Evolutionary conservation across 768 basidiomycete genomes (phyloP).

Genomic region (Boletus sp.): DNA sequence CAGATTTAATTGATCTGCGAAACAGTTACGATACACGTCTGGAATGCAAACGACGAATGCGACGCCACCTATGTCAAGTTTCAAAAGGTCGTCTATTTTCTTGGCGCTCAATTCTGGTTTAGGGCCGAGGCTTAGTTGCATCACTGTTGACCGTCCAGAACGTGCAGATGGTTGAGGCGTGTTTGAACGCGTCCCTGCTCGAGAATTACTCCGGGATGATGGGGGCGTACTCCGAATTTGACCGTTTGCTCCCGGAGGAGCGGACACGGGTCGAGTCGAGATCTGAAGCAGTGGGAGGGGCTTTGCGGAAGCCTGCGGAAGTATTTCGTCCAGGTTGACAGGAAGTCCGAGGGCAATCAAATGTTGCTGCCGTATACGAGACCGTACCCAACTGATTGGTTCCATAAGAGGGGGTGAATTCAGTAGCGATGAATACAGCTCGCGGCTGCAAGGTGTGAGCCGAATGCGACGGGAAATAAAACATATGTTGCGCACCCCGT

Average conservation of each 20-base stretch:
- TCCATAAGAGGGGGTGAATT: conserved; percentile 72
- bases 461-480: conserved; percentile 22
- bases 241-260: conserved; percentile 62
- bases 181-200: conserved; percentile 49
- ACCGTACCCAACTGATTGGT: conserved; percentile 93
- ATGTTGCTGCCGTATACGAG: conserved; percentile 86
- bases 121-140: conserved; percentile 61
- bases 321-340: conserved; percentile 91
- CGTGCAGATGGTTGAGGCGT: conserved; percentile 43
- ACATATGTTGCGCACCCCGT: conserved; percentile 57
- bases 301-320: conserved; percentile 64
- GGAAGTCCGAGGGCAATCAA: conserved; percentile 90
- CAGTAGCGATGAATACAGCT: conserved; percentile 70
- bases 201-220: conserved; percentile 43
- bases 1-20: conserved; percentile 66
- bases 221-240: conserved; percentile 27
- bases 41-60: background rate
- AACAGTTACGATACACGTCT: conserved; percentile 5
- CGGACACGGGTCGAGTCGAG: conserved; percentile 76
- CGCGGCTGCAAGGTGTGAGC: conserved; percentile 53
- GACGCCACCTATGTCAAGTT: conserved; percentile 60
- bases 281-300: conserved; percentile 80
- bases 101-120: conserved; percentile 70
- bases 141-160: conserved; percentile 28
- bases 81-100: conserved; percentile 65